Conservation (phyloP, 495 filamentous ascomycete species). For the Penicillium goetzii region DNA sequence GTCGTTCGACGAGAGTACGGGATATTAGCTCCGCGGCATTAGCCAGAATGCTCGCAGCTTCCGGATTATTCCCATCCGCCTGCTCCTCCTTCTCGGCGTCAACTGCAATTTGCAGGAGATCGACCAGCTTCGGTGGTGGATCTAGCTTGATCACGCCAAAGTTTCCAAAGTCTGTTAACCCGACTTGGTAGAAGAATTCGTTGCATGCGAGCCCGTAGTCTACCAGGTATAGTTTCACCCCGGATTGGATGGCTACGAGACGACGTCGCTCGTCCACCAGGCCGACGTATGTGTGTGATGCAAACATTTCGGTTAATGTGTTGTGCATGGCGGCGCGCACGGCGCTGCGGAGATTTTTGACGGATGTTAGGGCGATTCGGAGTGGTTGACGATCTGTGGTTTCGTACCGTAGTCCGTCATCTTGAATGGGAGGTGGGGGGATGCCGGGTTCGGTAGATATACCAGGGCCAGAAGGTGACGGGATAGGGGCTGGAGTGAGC, state of each 20-base stretch:
- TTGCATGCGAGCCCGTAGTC: slow-evolving; percentile 89
- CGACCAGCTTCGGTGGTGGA: slow-evolving; percentile 70
- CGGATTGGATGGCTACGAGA: slow-evolving; percentile 88
- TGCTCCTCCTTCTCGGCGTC: slow-evolving; percentile 58
- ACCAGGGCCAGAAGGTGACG: slow-evolving; percentile 26
- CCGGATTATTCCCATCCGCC: slow-evolving; percentile 32
- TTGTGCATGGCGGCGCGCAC: slow-evolving; percentile 89
- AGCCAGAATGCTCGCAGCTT: slow-evolving; percentile 64
- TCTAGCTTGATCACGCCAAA: slow-evolving; percentile 84
- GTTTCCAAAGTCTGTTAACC: slow-evolving; percentile 94
- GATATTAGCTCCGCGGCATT: slow-evolving; percentile 66
- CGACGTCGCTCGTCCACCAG: slow-evolving; percentile 86
- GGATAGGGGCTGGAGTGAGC: slow-evolving; percentile 59
- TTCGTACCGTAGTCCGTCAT: slow-evolving; percentile 68
- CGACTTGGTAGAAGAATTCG: slow-evolving; percentile 97
- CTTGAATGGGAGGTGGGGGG: slow-evolving; percentile 27
- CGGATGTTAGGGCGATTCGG: slow-evolving; percentile 71
- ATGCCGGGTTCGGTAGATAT: slow-evolving; percentile 23
- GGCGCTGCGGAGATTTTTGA: slow-evolving; percentile 77
- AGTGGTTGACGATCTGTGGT: slow-evolving; percentile 68
- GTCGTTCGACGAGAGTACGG: slow-evolving; percentile 66
- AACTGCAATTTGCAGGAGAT: slow-evolving; percentile 73
- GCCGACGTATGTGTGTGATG: slow-evolving; percentile 90
- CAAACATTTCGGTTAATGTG: slow-evolving; percentile 85
- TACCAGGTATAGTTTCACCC: slow-evolving; percentile 89